A percentile compares a stretch with the other conserved stretches of the same genome.
Evolutionary conservation across 805 yeast species (phyloP).

Genomic region (Saccharomycopsis oosterbeekiorum): DNA sequence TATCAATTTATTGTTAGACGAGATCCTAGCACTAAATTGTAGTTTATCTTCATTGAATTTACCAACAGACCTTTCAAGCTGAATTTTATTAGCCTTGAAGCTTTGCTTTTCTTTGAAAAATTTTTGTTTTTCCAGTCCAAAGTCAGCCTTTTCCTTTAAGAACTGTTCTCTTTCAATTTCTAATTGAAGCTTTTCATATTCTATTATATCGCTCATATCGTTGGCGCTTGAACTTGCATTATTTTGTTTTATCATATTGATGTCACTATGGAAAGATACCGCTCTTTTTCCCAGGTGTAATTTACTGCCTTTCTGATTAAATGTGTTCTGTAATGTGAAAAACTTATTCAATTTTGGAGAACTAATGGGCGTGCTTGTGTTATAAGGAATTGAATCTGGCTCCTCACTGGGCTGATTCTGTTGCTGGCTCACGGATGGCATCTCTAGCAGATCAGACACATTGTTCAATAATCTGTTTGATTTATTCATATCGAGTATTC

Average conservation of each 20-base stretch:
- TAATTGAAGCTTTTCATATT: neutral
- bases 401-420: too few relatives aligned
- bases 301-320: neutral
- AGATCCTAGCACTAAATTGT: neutral
- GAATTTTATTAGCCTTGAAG: neutral
- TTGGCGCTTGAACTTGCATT: neutral
- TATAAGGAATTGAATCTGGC: neutral
- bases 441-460: neutral
- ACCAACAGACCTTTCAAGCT: neutral
- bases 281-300: neutral
- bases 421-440: neutral
- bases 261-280: neutral
- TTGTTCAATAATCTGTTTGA: neutral
- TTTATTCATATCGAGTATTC: neutral
- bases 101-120: slow-evolving; percentile 1
- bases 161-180: neutral
- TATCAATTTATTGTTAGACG: neutral
- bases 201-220: neutral
- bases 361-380: neutral
- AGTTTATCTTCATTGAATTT: neutral
- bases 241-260: neutral
- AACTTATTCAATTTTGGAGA: neutral
- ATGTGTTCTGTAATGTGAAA: neutral
- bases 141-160: neutral
- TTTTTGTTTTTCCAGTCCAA: neutral